These are phyloP conservation scores for Pseudohalonectria lignicola DNA, from an alignment of 2,329 filamentous ascomycete species.

Conservation along the genomic window DNA sequence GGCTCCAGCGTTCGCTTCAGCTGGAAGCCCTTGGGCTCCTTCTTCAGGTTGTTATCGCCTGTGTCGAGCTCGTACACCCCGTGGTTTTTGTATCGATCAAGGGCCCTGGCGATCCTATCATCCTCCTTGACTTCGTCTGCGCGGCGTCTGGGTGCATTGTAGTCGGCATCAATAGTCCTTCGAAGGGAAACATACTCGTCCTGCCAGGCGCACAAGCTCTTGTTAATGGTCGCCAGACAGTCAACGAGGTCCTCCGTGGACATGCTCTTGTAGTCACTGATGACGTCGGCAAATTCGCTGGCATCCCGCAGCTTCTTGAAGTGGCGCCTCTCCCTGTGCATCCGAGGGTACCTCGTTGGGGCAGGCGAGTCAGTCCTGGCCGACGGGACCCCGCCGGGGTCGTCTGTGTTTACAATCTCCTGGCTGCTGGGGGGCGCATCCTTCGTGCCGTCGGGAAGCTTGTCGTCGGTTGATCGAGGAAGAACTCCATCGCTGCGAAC, in stretches of 20 bases:
- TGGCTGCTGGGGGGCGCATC: background rate
- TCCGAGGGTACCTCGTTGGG: no score
- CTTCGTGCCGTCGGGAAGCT: no score
- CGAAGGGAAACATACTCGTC: slow-evolving; percentile 39
- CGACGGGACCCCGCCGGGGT: no score
- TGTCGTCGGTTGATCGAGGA: no score
- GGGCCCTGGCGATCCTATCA: slow-evolving; percentile 26
- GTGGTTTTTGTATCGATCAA: slow-evolving; percentile 18
- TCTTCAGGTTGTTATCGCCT: slow-evolving; percentile 23
- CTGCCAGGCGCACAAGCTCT: slow-evolving; percentile 39
- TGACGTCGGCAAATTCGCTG: slow-evolving; percentile 32
- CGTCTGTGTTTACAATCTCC: no score
- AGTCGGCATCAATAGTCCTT: slow-evolving; percentile 43
- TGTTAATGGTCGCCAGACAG: slow-evolving; percentile 30
- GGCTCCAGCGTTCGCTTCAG: slow-evolving; percentile 2
- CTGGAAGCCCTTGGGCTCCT: slow-evolving; percentile 16
- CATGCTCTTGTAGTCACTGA: slow-evolving; percentile 40
- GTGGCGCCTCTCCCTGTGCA: no score
- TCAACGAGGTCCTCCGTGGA: slow-evolving; percentile 32
- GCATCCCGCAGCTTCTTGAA: slow-evolving; percentile 41
- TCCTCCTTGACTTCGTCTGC: slow-evolving; percentile 21
- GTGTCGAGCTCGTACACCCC: slow-evolving; percentile 17
- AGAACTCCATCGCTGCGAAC: no score
- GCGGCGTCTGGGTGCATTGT: slow-evolving; percentile 43
- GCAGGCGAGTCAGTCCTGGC: no score